Percentiles rank a stretch among this genome's conserved stretches.
Evolutionary conservation across 441 rosid species (phyloP).

Genomic region (Pelargonium citronellum): DNA sequence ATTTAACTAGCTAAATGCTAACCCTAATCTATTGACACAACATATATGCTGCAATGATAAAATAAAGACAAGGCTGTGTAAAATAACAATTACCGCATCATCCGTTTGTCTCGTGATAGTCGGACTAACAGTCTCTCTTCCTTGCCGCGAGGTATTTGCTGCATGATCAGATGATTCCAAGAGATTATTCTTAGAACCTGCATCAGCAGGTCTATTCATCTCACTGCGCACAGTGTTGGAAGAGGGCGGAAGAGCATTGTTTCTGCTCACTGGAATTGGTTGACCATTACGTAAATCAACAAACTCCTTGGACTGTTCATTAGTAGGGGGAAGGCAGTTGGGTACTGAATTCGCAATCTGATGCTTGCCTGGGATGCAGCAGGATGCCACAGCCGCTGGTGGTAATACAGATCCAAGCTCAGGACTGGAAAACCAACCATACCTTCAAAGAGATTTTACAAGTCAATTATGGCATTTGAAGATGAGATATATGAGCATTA

Average conservation of each 20-base stretch:
- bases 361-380: slow-evolving; percentile 36
- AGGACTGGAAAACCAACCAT: slow-evolving; percentile 74
- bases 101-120: slow-evolving; percentile 28
- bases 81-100: slow-evolving; percentile 35
- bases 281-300: slow-evolving; percentile 31
- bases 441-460: slow-evolving; percentile 48
- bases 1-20: neutral
- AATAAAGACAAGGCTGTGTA: neutral
- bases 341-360: slow-evolving; percentile 32
- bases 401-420: slow-evolving; percentile 34
- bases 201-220: slow-evolving; percentile 17
- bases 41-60: neutral
- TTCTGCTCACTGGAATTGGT: slow-evolving; percentile 28
- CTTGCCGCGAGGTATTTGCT: slow-evolving; percentile 27
- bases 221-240: slow-evolving; percentile 22
- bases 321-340: slow-evolving; percentile 27
- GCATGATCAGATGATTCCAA: slow-evolving; percentile 26
- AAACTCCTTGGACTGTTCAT: slow-evolving; percentile 31
- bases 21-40: neutral
- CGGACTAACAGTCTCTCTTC: slow-evolving; percentile 28
- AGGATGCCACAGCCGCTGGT: slow-evolving; percentile 33
- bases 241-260: slow-evolving; percentile 22
- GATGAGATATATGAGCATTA: slow-evolving; percentile 16
- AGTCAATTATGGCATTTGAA: slow-evolving; percentile 17
- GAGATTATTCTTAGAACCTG: slow-evolving; percentile 24